These are phyloP conservation scores for Pulveroboletus sp. DNA, from an alignment of 768 basidiomycete species.

Conservation along the genomic window DNA sequence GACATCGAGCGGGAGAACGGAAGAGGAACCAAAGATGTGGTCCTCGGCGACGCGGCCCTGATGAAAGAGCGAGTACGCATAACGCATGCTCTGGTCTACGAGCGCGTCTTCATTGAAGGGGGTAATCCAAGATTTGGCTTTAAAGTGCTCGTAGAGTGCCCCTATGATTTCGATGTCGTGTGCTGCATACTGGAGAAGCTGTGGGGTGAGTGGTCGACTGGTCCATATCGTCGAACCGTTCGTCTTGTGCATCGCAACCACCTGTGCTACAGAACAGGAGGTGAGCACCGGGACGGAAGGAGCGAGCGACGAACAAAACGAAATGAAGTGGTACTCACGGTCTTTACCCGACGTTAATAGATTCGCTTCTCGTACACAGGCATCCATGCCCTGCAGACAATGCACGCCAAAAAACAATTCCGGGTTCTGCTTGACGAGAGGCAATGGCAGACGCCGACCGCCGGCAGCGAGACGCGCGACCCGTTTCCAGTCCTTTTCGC, in stretches of 20 bases:
- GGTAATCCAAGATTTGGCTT: conserved; percentile 21
- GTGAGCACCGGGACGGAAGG: background rate
- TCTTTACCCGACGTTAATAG: conserved; percentile 30
- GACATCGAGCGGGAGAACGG: conserved; percentile 25
- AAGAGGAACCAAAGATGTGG: conserved; percentile 19
- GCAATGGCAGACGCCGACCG: conserved; percentile 21
- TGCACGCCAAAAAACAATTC: conserved; percentile 31
- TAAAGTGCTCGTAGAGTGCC: conserved; percentile 34
- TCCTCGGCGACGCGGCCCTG: conserved; percentile 25
- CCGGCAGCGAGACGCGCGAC: conserved; percentile 23
- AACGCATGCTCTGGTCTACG: conserved; percentile 27
- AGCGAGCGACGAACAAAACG: no score
- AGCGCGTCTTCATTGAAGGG: conserved; percentile 7
- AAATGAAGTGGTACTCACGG: conserved; percentile 22
- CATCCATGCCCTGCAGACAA: conserved; percentile 33
- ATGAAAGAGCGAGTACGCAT: conserved; percentile 24
- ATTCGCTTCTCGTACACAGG: conserved; percentile 25
- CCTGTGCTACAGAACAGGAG: conserved; percentile 22
- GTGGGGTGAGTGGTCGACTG: conserved; percentile 32
- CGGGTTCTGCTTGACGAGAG: conserved; percentile 21
- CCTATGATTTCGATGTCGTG: conserved; percentile 39
- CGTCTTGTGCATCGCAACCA: conserved; percentile 35
- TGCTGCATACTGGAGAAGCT: conserved; percentile 39
- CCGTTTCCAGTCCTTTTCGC: conserved; percentile 26
- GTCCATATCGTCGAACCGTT: conserved; percentile 32